phyloP scores from a whole-genome alignment of 768 basidiomycete species.

The Mrakia blollopis region DNA sequence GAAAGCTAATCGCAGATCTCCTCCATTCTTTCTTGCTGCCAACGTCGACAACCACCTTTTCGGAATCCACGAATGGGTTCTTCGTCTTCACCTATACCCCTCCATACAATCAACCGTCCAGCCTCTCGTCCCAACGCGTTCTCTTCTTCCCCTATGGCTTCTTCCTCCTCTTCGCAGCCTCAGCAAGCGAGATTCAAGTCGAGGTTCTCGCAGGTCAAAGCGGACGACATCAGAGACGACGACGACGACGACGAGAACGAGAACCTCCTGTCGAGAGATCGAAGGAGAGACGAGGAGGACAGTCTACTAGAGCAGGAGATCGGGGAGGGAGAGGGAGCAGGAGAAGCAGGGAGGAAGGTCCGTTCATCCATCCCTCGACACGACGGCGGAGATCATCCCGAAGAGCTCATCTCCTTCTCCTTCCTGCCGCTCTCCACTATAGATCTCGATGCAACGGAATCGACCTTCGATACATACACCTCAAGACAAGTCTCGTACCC shows the following conservation, averaged over 20 bases:
- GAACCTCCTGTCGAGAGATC: constrained; percentile 6
- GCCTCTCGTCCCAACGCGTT: neutral
- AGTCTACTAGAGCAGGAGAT: constrained; percentile 5
- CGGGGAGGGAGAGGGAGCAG: neutral
- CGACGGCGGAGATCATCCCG: too few relatives aligned
- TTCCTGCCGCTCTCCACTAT: neutral
- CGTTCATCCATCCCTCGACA: neutral
- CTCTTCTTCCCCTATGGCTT: neutral
- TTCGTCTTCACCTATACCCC: neutral
- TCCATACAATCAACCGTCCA: neutral
- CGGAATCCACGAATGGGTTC: neutral
- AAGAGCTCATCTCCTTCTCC: constrained; percentile 1
- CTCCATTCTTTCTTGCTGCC: neutral
- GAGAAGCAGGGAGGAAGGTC: neutral
- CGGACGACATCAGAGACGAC: neutral
- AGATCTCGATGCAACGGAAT: neutral
- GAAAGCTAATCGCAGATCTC: neutral
- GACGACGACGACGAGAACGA: constrained; percentile 10
- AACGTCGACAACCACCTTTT: neutral
- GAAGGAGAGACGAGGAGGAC: neutral
- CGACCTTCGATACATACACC: neutral
- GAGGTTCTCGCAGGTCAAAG: neutral
- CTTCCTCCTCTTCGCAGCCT: too few relatives aligned
- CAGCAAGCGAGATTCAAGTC: constrained; percentile 1
- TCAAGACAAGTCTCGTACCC: constrained; percentile 64